Evolutionary conservation across 331 rosid species (phyloP).

Genomic region (Ulmus americana): DNA sequence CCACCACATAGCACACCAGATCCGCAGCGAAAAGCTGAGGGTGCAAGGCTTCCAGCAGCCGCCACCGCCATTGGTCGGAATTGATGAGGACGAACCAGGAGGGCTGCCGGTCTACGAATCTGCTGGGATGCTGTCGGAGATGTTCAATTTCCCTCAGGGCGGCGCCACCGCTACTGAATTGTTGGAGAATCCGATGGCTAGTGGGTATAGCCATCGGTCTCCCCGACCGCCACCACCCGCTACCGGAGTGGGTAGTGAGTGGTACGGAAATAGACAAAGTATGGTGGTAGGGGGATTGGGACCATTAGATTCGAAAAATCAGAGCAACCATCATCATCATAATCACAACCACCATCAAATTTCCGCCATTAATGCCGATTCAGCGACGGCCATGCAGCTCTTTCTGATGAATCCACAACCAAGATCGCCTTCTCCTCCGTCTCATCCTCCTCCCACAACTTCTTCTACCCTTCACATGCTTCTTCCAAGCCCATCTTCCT

Average conservation of each 20-base stretch:
- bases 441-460: constrained; percentile 33
- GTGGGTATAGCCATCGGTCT: constrained; percentile 23
- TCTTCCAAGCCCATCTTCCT: constrained; percentile 61
- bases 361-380: constrained; percentile 62
- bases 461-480: constrained; percentile 80
- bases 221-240: constrained; percentile 26
- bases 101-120: constrained; percentile 63
- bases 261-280: constrained; percentile 59
- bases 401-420: constrained; percentile 81
- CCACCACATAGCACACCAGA: constrained; percentile 61
- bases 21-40: constrained; percentile 76
- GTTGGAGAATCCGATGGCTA: constrained; percentile 42
- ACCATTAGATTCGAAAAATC: constrained; percentile 42
- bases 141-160: constrained; percentile 63
- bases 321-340: constrained; percentile 25
- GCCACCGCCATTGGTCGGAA: constrained; percentile 49
- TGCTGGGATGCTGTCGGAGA: constrained; percentile 83
- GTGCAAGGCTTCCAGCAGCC: constrained; percentile 54
- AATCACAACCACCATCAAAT: constrained; percentile 44
- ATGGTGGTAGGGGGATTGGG: constrained; percentile 34
- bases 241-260: constrained; percentile 32
- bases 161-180: constrained; percentile 37
- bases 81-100: constrained; percentile 46
- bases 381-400: constrained; percentile 99
- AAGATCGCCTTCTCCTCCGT: constrained; percentile 61